These are phyloP conservation scores for Nicotiana sylvestris DNA, from an alignment of 257 asterid species.

Conservation along the genomic window DNA sequence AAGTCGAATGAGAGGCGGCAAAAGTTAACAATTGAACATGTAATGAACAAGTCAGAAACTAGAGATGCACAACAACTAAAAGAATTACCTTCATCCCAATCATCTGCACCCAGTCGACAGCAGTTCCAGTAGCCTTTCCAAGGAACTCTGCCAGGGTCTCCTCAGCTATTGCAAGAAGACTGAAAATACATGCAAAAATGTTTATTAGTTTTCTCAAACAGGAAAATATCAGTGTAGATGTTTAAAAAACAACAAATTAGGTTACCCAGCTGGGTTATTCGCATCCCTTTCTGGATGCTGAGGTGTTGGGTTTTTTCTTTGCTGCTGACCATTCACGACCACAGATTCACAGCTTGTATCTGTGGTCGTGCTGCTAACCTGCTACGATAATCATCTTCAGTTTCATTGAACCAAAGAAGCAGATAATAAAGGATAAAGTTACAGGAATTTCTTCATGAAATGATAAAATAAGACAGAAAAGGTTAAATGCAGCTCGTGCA, in stretches of 20 bases:
- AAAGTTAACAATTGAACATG: background rate
- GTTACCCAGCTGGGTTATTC: conserved; percentile 97
- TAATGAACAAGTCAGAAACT: background rate
- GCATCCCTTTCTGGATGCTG: conserved; percentile 92
- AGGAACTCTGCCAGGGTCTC: conserved; percentile 99
- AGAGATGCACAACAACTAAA: background rate
- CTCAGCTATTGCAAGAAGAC: conserved; percentile 97
- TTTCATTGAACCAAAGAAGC: background rate
- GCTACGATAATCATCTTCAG: conserved; percentile 1
- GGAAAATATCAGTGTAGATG: background rate
- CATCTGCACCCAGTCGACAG: conserved; percentile 99
- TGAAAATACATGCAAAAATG: conserved; percentile 15
- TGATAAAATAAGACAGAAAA: background rate
- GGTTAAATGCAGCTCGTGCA: background rate
- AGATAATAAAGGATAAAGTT: background rate
- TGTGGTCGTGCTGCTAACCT: conserved; percentile 75
- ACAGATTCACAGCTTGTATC: conserved; percentile 96
- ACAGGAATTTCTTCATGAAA: background rate
- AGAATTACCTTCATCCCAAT: conserved; percentile 94
- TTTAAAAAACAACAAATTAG: background rate
- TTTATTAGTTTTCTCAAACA: background rate
- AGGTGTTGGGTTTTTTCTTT: conserved; percentile 75
- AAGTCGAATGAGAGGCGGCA: background rate
- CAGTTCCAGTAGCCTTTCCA: conserved; percentile 99
- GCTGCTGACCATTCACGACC: conserved; percentile 85